phyloP scores from a whole-genome alignment of 2,329 filamentous ascomycete species.

The Ramularia endophylla region DNA sequence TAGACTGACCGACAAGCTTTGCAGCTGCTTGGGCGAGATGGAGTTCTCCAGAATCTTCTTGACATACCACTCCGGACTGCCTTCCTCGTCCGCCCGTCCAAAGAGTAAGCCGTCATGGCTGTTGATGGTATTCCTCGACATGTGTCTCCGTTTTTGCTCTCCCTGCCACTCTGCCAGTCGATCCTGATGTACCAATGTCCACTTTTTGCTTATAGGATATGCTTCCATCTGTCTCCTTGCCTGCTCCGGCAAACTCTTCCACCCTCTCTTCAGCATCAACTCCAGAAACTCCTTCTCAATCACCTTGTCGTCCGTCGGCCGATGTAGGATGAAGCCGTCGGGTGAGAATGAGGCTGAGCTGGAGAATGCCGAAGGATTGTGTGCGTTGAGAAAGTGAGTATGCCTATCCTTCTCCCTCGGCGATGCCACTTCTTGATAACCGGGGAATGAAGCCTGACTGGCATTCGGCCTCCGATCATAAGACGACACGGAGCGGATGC shows the following conservation, averaged over 20 bases:
- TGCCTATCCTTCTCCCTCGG: slow-evolving; percentile 32
- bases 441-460: slow-evolving; percentile 46
- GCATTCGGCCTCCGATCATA: slow-evolving; percentile 43
- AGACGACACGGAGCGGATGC: slow-evolving; percentile 58
- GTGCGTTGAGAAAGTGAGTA: slow-evolving; percentile 36
- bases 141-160: slow-evolving; percentile 80
- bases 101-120: slow-evolving; percentile 61
- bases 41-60: slow-evolving; percentile 94
- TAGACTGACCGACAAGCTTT: slow-evolving; percentile 88
- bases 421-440: slow-evolving; percentile 37
- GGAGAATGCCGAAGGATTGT: slow-evolving; percentile 42
- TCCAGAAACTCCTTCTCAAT: slow-evolving; percentile 89
- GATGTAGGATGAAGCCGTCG: slow-evolving; percentile 57
- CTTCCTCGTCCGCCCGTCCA: slow-evolving; percentile 83
- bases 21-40: slow-evolving; percentile 84
- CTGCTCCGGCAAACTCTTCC: slow-evolving; percentile 94
- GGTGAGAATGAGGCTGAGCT: slow-evolving; percentile 46
- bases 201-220: slow-evolving; percentile 92
- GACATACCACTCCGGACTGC: slow-evolving; percentile 97
- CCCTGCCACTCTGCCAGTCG: slow-evolving; percentile 88
- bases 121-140: slow-evolving; percentile 60
- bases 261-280: slow-evolving; percentile 95
- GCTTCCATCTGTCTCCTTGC: slow-evolving; percentile 93
- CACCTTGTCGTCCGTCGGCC: slow-evolving; percentile 72
- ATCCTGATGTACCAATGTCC: slow-evolving; percentile 95